Evolutionary conservation across 495 filamentous ascomycete genomes (phyloP), one percentile per base, ranked within the genome.

Genomic region (Tetracladium marchalianum): DNA sequence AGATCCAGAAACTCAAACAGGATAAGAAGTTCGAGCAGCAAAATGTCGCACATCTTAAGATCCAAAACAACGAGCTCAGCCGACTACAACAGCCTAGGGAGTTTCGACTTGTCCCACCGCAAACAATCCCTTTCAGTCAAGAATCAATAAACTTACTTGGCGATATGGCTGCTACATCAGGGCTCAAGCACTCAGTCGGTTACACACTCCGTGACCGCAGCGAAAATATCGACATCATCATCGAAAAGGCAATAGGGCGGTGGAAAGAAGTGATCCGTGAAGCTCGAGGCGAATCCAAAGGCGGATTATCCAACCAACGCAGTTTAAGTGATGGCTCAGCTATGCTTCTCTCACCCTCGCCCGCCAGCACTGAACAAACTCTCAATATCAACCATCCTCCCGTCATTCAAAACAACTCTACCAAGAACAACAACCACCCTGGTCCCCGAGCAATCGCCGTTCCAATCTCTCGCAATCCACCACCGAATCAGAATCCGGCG

Each of bases 21-120:
- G 67, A 70, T 31, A 74, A 88, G 18, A 78, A 80, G 15, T 59
- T 69, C 9, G 70, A 79, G 2, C 74, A 78, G 39, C 81, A 85
- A 55, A 84, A 93, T 59, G 79, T 81, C 17, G 76, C 76, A 33
- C 80, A 88, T 55, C 72, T 92, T 16, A 81, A 78, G 43, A 62
- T 67, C 0, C 81, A 87, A 56, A 70, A 87, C 16, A 81, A 87
- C 39, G 73, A 80, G 16, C 64, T 89, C 4, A 80, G 73, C 35
- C 71, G 75, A 15, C 72, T 77, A 43, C 80, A 87, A 55, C 80
- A 84, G 56, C 81, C 83, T 7, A 70, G 78, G 5, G 84, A 90
- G 53, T 85, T 84, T 55, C 74, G 75, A 17, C 66, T 82, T n/a
- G 67, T 75, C 31, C 75, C 78, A 0, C 79, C 85, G 0, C 66